Percentiles rank a stretch among this genome's conserved stretches.
phyloP scores from a whole-genome alignment of 805 yeast genomes.

The Myxozyma udenii region DNA sequence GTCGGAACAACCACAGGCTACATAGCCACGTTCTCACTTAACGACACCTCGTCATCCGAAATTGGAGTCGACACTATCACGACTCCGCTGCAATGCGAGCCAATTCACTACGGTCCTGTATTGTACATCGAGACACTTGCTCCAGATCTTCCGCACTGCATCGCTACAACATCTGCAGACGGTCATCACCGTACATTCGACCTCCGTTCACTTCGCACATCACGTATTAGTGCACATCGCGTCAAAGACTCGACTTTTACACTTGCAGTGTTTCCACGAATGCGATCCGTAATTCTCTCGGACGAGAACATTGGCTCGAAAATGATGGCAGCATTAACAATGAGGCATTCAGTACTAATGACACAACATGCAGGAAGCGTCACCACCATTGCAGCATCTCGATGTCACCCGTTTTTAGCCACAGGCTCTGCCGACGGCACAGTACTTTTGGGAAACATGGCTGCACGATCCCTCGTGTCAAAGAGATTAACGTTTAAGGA shows the following conservation, averaged over 20 bases:
- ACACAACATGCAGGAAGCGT: conserved; percentile 17
- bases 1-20: conserved; percentile 27
- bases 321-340: background rate
- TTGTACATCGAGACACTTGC: conserved; percentile 1
- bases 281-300: conserved; percentile 2
- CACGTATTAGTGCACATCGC: conserved; percentile 9
- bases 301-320: conserved; percentile 4
- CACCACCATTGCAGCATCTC: conserved; percentile 15
- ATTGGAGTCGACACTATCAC: background rate
- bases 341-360: background rate
- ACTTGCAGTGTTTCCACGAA: background rate
- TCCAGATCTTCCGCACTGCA: conserved; percentile 3
- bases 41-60: background rate
- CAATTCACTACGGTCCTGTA: conserved; percentile 12
- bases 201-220: conserved; percentile 13
- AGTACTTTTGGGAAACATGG: conserved; percentile 18
- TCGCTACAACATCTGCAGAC: conserved; percentile 20
- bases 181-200: conserved; percentile 18
- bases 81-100: conserved; percentile 12
- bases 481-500: conserved; percentile 1
- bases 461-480: conserved; percentile 6
- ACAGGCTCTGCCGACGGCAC: conserved; percentile 27
- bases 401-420: conserved; percentile 24
- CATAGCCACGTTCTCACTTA: conserved; percentile 19
- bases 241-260: conserved; percentile 2